Percentiles rank a stretch among this genome's conserved stretches.
Conservation (phyloP, 1,284 basidiomycete genomes). For the Boletus holoroseus region DNA sequence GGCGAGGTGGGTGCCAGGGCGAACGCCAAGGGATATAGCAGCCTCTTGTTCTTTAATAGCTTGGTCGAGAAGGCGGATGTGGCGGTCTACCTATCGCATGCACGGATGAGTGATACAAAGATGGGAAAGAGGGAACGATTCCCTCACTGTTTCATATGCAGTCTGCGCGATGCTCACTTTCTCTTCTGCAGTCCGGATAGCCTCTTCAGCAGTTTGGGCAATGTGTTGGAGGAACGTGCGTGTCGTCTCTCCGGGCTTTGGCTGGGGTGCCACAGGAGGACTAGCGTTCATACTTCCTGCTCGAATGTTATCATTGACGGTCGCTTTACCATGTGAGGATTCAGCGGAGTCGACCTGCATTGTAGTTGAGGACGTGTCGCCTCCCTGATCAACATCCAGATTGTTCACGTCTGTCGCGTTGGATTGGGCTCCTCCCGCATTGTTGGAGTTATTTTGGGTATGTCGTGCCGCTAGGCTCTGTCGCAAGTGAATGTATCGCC, state of each 20-base stretch:
- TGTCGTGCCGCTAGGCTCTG: slow-evolving; percentile 14
- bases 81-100: slow-evolving; percentile 52
- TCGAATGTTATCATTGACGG: background rate
- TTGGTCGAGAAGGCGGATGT: slow-evolving; percentile 67
- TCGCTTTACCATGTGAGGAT: background rate
- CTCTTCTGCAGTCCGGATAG: slow-evolving; percentile 60
- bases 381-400: background rate
- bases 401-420: background rate
- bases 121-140: background rate
- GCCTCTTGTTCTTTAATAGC: slow-evolving; percentile 69
- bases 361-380: background rate
- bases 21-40: slow-evolving; percentile 48
- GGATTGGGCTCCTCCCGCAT: background rate
- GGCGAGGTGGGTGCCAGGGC: slow-evolving; percentile 49
- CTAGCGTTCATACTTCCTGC: background rate
- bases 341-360: slow-evolving; percentile 10
- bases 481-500: slow-evolving; percentile 41
- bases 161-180: slow-evolving; percentile 69
- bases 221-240: slow-evolving; percentile 52
- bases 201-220: slow-evolving; percentile 54
- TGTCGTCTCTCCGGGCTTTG: slow-evolving; percentile 32
- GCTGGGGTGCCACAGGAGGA: slow-evolving; percentile 2
- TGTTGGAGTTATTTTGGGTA: background rate
- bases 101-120: slow-evolving; percentile 2
- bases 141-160: slow-evolving; percentile 58